phyloP scores from a whole-genome alignment of 768 basidiomycete species.

The Tulasnella sp. region DNA sequence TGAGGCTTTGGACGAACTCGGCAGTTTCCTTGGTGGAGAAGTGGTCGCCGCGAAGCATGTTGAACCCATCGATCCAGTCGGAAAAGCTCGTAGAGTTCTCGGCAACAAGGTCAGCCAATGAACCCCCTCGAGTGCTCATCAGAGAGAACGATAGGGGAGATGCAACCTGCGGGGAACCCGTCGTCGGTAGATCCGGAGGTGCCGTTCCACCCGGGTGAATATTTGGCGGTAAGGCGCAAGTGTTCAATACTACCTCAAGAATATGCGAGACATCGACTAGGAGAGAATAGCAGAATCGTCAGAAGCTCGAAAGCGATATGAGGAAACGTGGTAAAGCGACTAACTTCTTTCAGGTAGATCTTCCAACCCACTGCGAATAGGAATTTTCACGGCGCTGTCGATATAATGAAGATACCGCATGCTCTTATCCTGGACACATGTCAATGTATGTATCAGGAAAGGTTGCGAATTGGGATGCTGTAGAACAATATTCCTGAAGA shows the following conservation, averaged over 20 bases:
- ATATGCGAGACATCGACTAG: constrained; percentile 61
- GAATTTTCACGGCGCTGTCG: constrained; percentile 68
- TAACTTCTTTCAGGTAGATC: constrained; percentile 66
- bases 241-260: constrained; percentile 65
- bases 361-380: constrained; percentile 66
- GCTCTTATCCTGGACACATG: constrained; percentile 51
- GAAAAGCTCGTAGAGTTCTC: constrained; percentile 70
- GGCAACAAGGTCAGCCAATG: constrained; percentile 66
- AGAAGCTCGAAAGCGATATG: neutral
- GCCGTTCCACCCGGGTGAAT: constrained; percentile 23
- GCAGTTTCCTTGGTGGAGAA: constrained; percentile 77
- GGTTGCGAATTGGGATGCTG: neutral
- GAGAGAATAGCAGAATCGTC: neutral
- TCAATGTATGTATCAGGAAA: neutral
- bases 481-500: constrained; percentile 21
- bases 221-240: constrained; percentile 49
- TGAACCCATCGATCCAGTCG: constrained; percentile 90
- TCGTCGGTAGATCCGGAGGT: constrained; percentile 27
- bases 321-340: neutral
- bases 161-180: constrained; percentile 34
- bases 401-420: constrained; percentile 75
- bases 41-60: constrained; percentile 73
- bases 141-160: constrained; percentile 70
- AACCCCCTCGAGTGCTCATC: constrained; percentile 53
- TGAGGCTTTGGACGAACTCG: constrained; percentile 72